These are phyloP conservation scores for Dryas drummondii DNA, from an alignment of 306 rosid genomes.

Conservation along the genomic window DNA sequence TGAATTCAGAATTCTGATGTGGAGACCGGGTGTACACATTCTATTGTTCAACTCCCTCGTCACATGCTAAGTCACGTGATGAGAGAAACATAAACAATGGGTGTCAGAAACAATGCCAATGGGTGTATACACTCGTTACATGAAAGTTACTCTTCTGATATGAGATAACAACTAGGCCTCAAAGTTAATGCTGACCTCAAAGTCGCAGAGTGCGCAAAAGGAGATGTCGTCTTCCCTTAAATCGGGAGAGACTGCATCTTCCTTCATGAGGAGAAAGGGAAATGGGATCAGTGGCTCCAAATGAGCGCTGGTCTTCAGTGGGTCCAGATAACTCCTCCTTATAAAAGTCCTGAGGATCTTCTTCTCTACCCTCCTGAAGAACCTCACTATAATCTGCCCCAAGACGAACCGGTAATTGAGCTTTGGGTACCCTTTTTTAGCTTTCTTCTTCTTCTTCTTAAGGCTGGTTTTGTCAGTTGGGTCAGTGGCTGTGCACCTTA, in stretches of 20 bases:
- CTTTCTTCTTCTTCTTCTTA: conserved; percentile 47
- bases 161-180: too few relatives aligned
- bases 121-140: too few relatives aligned
- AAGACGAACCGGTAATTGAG: conserved; percentile 59
- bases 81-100: too few relatives aligned
- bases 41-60: too few relatives aligned
- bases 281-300: conserved; percentile 80
- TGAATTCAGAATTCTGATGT: neutral
- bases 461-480: conserved; percentile 75
- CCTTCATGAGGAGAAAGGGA: conserved; percentile 64
- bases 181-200: conserved; percentile 44
- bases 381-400: conserved; percentile 65
- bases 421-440: conserved; percentile 27
- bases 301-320: conserved; percentile 48
- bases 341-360: conserved; percentile 73
- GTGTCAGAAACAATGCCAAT: too few relatives aligned
- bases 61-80: too few relatives aligned
- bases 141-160: too few relatives aligned
- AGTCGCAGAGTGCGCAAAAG: conserved; percentile 76
- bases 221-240: conserved; percentile 70
- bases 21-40: too few relatives aligned
- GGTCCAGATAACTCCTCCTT: conserved; percentile 80
- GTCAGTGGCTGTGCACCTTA: conserved; percentile 84
- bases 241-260: conserved; percentile 64
- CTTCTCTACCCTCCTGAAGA: conserved; percentile 77